A percentile compares a stretch with the other conserved stretches of the same genome.
These are phyloP conservation scores for Colletotrichum liaoningense DNA, from an alignment of 2,329 filamentous ascomycete genomes.

Conservation along the genomic window DNA sequence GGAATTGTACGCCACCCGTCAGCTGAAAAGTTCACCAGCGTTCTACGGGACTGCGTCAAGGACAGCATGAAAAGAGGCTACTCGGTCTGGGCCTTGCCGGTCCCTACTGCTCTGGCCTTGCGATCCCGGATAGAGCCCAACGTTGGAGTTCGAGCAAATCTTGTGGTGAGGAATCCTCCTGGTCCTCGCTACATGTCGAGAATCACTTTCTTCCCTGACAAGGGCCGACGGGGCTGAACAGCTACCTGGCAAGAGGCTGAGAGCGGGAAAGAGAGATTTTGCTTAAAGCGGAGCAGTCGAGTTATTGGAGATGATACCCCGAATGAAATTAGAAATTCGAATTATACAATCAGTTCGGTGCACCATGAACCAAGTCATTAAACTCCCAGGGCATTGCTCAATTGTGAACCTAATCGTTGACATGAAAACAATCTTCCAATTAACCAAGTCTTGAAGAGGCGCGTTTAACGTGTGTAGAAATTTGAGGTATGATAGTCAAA, in stretches of 20 bases:
- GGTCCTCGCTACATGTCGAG: neutral
- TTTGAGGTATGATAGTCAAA: no score
- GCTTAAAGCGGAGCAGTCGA: neutral
- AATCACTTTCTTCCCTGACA: slow-evolving; percentile 13
- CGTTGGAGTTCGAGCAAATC: neutral
- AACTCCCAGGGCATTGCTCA: neutral
- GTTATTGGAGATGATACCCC: neutral
- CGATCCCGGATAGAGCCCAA: slow-evolving; percentile 8
- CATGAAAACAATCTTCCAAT: neutral
- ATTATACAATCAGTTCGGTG: no score
- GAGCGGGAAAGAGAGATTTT: neutral
- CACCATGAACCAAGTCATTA: neutral
- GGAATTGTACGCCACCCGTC: slow-evolving; percentile 45
- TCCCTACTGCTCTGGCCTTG: slow-evolving; percentile 1
- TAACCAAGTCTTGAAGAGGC: neutral
- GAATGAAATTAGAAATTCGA: neutral
- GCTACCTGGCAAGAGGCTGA: neutral
- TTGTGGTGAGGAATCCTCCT: neutral
- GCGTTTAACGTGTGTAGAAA: no score
- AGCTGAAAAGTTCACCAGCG: slow-evolving; percentile 42
- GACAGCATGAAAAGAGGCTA: slow-evolving; percentile 49
- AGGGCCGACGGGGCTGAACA: neutral
- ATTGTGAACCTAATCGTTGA: neutral
- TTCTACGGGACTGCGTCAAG: slow-evolving; percentile 48
- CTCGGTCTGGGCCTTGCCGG: slow-evolving; percentile 25